Evolutionary conservation across 2,329 filamentous ascomycete species (phyloP).

Genomic region (Thielaviopsis euricoi): DNA sequence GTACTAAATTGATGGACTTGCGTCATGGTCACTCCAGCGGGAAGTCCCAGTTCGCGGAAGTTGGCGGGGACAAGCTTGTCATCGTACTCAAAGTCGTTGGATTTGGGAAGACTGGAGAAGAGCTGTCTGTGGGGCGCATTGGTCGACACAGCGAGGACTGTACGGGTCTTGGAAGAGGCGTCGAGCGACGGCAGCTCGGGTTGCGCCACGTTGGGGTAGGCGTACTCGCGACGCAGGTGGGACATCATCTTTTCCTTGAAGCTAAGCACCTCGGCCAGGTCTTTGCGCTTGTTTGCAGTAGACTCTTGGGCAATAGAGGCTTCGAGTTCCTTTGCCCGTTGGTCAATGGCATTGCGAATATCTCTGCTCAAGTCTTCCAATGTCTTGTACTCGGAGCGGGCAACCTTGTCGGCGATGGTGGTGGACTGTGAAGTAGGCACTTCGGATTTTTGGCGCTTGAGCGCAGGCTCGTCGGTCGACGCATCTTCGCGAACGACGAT

Average conservation of each 20-base stretch:
- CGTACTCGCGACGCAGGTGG: constrained; percentile 44
- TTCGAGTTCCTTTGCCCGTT: constrained; percentile 32
- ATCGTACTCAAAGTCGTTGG: constrained; percentile 15
- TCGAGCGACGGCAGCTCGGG: not conserved
- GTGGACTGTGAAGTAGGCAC: constrained; percentile 21
- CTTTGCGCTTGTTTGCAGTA: constrained; percentile 11
- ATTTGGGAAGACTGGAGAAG: constrained; percentile 60
- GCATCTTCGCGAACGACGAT: constrained; percentile 35
- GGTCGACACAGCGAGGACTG: constrained; percentile 62
- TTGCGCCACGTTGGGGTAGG: constrained; percentile 23
- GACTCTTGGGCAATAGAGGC: constrained; percentile 17
- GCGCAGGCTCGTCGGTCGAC: constrained; percentile 32
- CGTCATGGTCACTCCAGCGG: constrained; percentile 49
- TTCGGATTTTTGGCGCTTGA: constrained; percentile 44
- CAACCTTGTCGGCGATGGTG: constrained; percentile 38
- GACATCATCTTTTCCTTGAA: constrained; percentile 36
- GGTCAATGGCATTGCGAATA: constrained; percentile 30
- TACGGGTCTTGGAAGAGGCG: constrained; percentile 14
- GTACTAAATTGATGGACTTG: constrained; percentile 23
- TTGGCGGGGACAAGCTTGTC: constrained; percentile 20
- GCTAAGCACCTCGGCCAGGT: constrained; percentile 2
- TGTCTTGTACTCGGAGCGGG: constrained; percentile 34
- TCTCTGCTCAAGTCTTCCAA: constrained; percentile 50
- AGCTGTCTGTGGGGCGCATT: constrained; percentile 60
- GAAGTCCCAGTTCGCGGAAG: constrained; percentile 49